Percentiles rank a stretch among this genome's conserved stretches.
Evolutionary conservation across 805 yeast genomes (phyloP).

Genomic region (Candida orba): DNA sequence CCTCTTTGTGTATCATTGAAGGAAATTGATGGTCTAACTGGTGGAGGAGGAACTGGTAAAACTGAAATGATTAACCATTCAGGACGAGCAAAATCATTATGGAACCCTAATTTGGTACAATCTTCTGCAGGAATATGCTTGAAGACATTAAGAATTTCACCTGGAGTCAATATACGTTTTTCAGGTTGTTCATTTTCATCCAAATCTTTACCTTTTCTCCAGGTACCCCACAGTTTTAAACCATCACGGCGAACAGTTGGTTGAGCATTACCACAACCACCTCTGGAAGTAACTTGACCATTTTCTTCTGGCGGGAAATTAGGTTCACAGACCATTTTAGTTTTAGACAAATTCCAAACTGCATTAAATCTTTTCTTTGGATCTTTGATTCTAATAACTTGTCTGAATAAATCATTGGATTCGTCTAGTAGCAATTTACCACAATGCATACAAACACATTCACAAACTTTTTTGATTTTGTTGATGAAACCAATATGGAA

Average conservation of each 20-base stretch:
- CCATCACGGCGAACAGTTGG: conserved; percentile 97
- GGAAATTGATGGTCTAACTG: conserved; percentile 97
- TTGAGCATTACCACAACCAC: conserved; percentile 97
- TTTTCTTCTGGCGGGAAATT: conserved; percentile 65
- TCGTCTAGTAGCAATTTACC: conserved; percentile 91
- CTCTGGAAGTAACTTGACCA: conserved; percentile 55
- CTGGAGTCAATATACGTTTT: conserved; percentile 77
- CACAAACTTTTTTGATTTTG: conserved; percentile 91
- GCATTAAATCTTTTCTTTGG: conserved; percentile 96
- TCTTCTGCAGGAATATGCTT: conserved; percentile 86
- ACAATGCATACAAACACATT: conserved; percentile 97
- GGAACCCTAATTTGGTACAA: conserved; percentile 75
- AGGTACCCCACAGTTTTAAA: conserved; percentile 92
- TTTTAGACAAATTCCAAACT: conserved; percentile 87
- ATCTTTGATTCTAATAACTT: conserved; percentile 82
- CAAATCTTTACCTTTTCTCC: conserved; percentile 78
- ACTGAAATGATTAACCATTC: conserved; percentile 98
- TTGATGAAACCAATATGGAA: conserved; percentile 95
- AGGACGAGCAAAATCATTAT: conserved; percentile 95
- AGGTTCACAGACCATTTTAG: conserved; percentile 94
- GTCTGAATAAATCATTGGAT: conserved; percentile 60
- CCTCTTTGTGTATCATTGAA: conserved; percentile 97
- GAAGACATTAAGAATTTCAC: conserved; percentile 86
- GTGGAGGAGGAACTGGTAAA: conserved; percentile 99
- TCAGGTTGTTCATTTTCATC: conserved; percentile 89